Evolutionary conservation across 2,329 filamentous ascomycete species (phyloP).

Genomic region (Cercospora zeina): DNA sequence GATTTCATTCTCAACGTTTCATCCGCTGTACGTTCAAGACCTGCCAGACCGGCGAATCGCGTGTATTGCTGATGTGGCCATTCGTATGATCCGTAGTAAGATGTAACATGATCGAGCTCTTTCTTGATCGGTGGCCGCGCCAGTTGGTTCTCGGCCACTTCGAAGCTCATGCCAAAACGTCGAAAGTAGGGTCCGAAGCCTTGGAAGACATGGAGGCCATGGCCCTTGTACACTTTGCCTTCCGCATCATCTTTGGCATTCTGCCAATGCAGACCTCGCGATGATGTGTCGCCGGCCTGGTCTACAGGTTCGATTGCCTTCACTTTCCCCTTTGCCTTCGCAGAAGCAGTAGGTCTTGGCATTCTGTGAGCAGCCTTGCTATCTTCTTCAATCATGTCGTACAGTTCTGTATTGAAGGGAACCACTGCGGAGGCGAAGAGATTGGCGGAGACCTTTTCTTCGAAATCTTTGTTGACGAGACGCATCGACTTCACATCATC

Average conservation of each 20-base stretch:
- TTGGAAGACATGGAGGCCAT: slow-evolving; percentile 62
- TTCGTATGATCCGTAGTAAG: slow-evolving; percentile 65
- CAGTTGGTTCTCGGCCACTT: slow-evolving; percentile 59
- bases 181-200: slow-evolving; percentile 62
- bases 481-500: slow-evolving; percentile 62
- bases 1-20: slow-evolving; percentile 62
- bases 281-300: slow-evolving; percentile 23
- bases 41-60: slow-evolving; percentile 60
- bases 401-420: slow-evolving; percentile 65
- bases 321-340: slow-evolving; percentile 25
- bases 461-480: slow-evolving; percentile 61
- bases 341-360: background rate
- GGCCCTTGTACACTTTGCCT: slow-evolving; percentile 54
- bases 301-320: slow-evolving; percentile 29
- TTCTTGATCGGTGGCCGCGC: slow-evolving; percentile 58
- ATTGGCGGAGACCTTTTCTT: slow-evolving; percentile 57
- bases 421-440: slow-evolving; percentile 66
- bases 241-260: slow-evolving; percentile 43
- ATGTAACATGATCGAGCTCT: slow-evolving; percentile 55
- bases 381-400: slow-evolving; percentile 52
- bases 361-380: slow-evolving; percentile 26
- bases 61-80: slow-evolving; percentile 64
- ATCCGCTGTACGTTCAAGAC: slow-evolving; percentile 64
- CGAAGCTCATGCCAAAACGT: slow-evolving; percentile 67
- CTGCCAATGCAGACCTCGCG: slow-evolving; percentile 43